Base-by-base conservation (phyloP, 306 rosid species). In the Castanea sativa region DNA sequence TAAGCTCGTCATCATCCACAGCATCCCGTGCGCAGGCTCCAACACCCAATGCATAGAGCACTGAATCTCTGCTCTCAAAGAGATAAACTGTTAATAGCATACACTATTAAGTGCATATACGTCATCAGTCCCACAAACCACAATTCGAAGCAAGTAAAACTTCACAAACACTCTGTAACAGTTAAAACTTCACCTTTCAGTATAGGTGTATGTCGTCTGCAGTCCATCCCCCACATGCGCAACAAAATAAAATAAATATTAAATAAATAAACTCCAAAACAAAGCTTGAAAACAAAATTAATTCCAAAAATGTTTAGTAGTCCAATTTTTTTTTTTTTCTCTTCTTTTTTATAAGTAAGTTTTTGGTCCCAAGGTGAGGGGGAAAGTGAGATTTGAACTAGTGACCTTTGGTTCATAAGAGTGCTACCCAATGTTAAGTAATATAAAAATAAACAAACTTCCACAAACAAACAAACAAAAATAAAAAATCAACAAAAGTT, bases 21-120 rank as follows among this genome's bases (percentile, higher is more conserved):
- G 99, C 96, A 79, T 95, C 84, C 41, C 73, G 79, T 13, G 88
- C 87, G 77, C 98, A 91, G 11, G 90, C 97, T 74, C 99, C 99
- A 43, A 93, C 76, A 18, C 98, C 98, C 80, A 95, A 80, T 27
- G 99, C 97, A 84, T 95, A 95, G 73, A 91, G 75, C 51, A 89
- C 93, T 32, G 84, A 93, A 91, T 95, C 99, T 82, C 99, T 95
- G 90, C 67, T 74, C 61, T 19, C 53, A 68, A 81, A 71, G 43
- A 55, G 6, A 57, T 19, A 14, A 27, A 55, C 27, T 55, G 6
- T 29, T 6, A 55, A 55, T 59, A 61, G 12, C 58, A 1, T 76
- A 43, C 63, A 6, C 12, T 23, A 74, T 25, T 32, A 52, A 49
- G 53, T 49, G 53, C 53, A 12, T 13, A 49, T 13, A 12, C 16